These are phyloP conservation scores for Neodidymelliopsis sp. DNA, from an alignment of 2,329 filamentous ascomycete genomes.

Conservation along the genomic window DNA sequence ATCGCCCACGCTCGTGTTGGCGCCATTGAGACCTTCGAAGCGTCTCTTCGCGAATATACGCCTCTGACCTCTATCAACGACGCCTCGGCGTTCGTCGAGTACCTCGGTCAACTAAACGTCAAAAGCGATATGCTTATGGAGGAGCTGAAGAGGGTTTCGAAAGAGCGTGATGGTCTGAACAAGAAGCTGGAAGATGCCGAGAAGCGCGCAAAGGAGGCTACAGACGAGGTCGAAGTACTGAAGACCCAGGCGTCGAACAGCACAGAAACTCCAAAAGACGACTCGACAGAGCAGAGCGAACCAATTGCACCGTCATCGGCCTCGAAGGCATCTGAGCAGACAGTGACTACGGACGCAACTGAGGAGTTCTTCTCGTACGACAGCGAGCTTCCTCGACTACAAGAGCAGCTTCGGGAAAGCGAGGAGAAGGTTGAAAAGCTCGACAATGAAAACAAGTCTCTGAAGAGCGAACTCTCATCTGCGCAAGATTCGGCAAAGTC, in stretches of 20 bases:
- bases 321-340: slow-evolving; percentile 35
- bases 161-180: slow-evolving; percentile 81
- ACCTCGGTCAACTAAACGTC: slow-evolving; percentile 83
- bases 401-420: slow-evolving; percentile 75
- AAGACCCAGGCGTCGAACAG: slow-evolving; percentile 43
- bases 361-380: slow-evolving; percentile 95
- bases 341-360: slow-evolving; percentile 46
- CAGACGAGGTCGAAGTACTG: slow-evolving; percentile 69
- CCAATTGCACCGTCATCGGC: slow-evolving; percentile 36
- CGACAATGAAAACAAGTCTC: slow-evolving; percentile 69
- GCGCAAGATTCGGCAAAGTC: slow-evolving; percentile 69
- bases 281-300: slow-evolving; percentile 36
- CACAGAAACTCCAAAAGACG: slow-evolving; percentile 33
- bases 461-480: slow-evolving; percentile 74
- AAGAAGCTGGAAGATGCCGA: slow-evolving; percentile 76
- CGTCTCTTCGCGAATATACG: slow-evolving; percentile 88
- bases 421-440: slow-evolving; percentile 75
- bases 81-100: slow-evolving; percentile 84
- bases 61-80: slow-evolving; percentile 89
- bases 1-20: slow-evolving; percentile 87
- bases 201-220: slow-evolving; percentile 66
- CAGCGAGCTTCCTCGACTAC: slow-evolving; percentile 82
- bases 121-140: slow-evolving; percentile 94
- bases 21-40: slow-evolving; percentile 92
- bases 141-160: slow-evolving; percentile 85